These are phyloP conservation scores for Gnomoniopsis smithogilvyi DNA, from an alignment of 2,329 filamentous ascomycete genomes.

Conservation along the genomic window DNA sequence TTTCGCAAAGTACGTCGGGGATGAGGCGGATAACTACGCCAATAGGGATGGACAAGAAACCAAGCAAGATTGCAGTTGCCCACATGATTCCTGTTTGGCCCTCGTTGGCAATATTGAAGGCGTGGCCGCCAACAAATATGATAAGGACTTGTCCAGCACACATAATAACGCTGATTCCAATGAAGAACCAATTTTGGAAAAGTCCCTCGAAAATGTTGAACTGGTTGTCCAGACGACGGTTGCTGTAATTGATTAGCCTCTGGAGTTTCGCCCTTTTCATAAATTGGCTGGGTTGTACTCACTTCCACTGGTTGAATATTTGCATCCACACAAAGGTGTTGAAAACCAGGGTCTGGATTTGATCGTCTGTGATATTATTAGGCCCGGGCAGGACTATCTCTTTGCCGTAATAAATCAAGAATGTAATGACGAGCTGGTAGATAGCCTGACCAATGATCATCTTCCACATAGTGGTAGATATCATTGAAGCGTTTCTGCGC, in stretches of 20 bases:
- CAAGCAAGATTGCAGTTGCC: constrained; percentile 82
- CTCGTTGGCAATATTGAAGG: constrained; percentile 67
- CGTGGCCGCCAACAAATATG: constrained; percentile 77
- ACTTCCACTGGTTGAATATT: constrained; percentile 97
- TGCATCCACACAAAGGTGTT: constrained; percentile 99
- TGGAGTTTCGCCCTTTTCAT: neutral
- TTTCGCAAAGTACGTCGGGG: constrained; percentile 65
- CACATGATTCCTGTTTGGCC: constrained; percentile 72
- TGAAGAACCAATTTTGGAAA: constrained; percentile 81
- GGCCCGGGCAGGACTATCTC: constrained; percentile 32
- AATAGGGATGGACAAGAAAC: constrained; percentile 79
- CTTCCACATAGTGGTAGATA: constrained; percentile 96
- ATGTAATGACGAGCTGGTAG: constrained; percentile 78
- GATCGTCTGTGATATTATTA: constrained; percentile 35
- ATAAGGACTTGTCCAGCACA: constrained; percentile 87
- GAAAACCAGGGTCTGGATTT: constrained; percentile 82
- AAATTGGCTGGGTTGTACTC: constrained; percentile 36
- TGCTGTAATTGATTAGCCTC: constrained; percentile 43
- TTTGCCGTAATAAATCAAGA: constrained; percentile 68
- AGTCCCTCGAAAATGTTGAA: constrained; percentile 96
- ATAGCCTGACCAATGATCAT: constrained; percentile 95
- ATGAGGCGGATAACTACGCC: constrained; percentile 78
- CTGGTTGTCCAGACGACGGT: constrained; percentile 87
- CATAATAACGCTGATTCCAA: constrained; percentile 82
- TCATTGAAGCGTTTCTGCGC: constrained; percentile 56